Conservation (phyloP, 768 basidiomycete genomes). For the Piloderma croceum region DNA sequence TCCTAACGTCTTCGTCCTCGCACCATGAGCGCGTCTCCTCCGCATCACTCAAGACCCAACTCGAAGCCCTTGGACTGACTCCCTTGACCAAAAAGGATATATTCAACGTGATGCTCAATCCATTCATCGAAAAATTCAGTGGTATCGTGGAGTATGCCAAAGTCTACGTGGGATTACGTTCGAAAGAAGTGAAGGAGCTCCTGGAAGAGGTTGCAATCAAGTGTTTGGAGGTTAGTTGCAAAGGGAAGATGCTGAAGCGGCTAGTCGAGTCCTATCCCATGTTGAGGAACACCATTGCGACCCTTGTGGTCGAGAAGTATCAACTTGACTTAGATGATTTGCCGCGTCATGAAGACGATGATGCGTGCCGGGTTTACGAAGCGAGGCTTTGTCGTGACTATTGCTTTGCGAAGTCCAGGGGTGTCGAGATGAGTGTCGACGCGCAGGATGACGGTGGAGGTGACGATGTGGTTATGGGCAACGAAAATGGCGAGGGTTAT, state of each 20-base stretch:
- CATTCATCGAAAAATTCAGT: constrained; percentile 58
- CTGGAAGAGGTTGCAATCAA: constrained; percentile 54
- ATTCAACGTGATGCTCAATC: constrained; percentile 57
- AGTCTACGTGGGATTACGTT: constrained; percentile 37
- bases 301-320: constrained; percentile 45
- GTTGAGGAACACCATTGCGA: constrained; percentile 38
- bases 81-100: constrained; percentile 57
- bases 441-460: not conserved
- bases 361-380: constrained; percentile 38
- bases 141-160: constrained; percentile 47
- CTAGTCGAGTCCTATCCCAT: constrained; percentile 44
- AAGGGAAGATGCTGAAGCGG: constrained; percentile 47
- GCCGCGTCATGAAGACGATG: constrained; percentile 47
- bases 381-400: constrained; percentile 55
- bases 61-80: constrained; percentile 49
- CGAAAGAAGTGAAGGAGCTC: constrained; percentile 38
- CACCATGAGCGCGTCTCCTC: constrained; percentile 22
- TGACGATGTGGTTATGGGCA: not conserved
- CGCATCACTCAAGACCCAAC: constrained; percentile 37
- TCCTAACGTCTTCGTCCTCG: constrained; percentile 35
- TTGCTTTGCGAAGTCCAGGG: constrained; percentile 11
- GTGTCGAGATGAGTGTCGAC: constrained; percentile 6
- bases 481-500: constrained; percentile 8
- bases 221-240: constrained; percentile 59
- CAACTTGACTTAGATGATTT: constrained; percentile 49